phyloP scores from a whole-genome alignment of 2,329 filamentous ascomycete species.

The Cladobotryum mycophilum region DNA sequence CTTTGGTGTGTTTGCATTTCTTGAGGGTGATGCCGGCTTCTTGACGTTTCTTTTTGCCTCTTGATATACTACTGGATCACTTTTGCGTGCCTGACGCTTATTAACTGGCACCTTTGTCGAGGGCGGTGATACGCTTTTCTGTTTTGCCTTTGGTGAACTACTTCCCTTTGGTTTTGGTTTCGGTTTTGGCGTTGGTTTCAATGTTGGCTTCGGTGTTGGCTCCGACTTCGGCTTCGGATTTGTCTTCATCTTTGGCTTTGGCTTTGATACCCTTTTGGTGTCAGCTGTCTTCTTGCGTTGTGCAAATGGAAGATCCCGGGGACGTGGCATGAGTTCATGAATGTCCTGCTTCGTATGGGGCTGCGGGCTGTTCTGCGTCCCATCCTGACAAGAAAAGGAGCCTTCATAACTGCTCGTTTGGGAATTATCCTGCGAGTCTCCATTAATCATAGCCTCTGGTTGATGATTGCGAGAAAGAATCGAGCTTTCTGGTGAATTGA shows the following conservation, averaged over 20 bases:
- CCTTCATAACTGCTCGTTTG: background rate
- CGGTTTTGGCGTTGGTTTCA: background rate
- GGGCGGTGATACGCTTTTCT: background rate
- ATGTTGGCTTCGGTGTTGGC: background rate
- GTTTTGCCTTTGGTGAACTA: background rate
- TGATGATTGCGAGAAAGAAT: background rate
- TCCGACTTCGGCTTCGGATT: background rate
- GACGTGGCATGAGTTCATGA: slow-evolving; percentile 24
- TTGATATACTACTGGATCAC: no score
- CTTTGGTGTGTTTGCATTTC: background rate
- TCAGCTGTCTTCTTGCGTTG: background rate
- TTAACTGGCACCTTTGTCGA: no score
- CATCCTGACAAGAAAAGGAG: background rate
- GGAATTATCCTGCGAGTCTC: background rate
- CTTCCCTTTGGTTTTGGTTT: background rate
- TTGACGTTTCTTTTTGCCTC: background rate
- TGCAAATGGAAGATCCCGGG: slow-evolving; percentile 25
- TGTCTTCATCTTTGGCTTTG: background rate
- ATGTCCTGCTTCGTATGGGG: slow-evolving; percentile 14
- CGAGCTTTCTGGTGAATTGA: no score
- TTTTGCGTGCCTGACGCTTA: no score
- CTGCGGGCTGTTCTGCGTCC: background rate
- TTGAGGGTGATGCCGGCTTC: background rate
- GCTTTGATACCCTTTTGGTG: background rate
- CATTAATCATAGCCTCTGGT: background rate